A percentile compares a stretch with the other conserved stretches of the same genome.
These are phyloP conservation scores for Mortierella sp. DNA, from an alignment of 371 early-diverging fungal species.

Conservation along the genomic window DNA sequence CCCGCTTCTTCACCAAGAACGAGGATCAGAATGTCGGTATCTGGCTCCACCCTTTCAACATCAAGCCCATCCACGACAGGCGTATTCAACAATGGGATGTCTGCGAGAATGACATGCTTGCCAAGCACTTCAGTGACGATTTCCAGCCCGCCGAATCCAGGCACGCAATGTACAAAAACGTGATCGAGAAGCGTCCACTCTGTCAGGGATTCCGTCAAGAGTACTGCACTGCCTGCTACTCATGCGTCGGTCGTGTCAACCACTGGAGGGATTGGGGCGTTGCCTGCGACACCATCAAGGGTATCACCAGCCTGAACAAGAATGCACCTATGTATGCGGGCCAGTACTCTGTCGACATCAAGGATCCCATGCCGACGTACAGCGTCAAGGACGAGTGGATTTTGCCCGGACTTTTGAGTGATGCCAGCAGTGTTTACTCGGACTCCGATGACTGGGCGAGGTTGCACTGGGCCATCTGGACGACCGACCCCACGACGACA, in stretches of 20 bases:
- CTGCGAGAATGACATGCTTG: constrained; percentile 71
- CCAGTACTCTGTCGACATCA: constrained; percentile 42
- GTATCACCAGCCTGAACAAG: constrained; percentile 59
- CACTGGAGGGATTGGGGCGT: constrained; percentile 68
- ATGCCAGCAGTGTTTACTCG: constrained; percentile 69
- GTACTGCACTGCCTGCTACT: constrained; percentile 70
- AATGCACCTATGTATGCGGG: constrained; percentile 23
- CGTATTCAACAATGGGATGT: constrained; percentile 68
- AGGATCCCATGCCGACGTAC: constrained; percentile 60
- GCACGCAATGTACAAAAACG: constrained; percentile 65
- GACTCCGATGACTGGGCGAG: constrained; percentile 71
- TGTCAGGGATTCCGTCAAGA: constrained; percentile 61
- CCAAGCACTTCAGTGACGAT: constrained; percentile 61
- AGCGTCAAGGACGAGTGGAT: constrained; percentile 71
- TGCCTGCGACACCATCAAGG: constrained; percentile 66
- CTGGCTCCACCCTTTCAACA: constrained; percentile 71
- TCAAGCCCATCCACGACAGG: constrained; percentile 67
- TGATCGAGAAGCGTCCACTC: constrained; percentile 52
- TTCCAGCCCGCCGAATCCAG: constrained; percentile 52
- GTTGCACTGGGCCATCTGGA: constrained; percentile 78
- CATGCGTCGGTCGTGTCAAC: constrained; percentile 65
- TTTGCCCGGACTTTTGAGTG: constrained; percentile 65
- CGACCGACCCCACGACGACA: constrained; percentile 67
- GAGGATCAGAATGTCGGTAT: constrained; percentile 69
- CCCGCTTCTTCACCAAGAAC: constrained; percentile 63